Base-by-base conservation (phyloP, 169 alveolate species). In the Eimeria zaria region DNA sequence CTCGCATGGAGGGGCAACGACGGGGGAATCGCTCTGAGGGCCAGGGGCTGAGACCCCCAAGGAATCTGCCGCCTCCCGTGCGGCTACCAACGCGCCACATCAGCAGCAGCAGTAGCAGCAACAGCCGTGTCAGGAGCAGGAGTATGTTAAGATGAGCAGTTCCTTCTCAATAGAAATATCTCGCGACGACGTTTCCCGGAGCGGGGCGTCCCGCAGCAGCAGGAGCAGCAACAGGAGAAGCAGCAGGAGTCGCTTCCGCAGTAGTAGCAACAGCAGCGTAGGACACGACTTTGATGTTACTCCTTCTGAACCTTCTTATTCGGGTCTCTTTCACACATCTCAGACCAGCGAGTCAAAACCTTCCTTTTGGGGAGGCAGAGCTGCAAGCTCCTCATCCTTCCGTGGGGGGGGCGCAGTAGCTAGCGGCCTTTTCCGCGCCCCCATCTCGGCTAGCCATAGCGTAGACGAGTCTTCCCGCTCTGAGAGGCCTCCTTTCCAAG, bases 131-230 rank as follows among this genome's bases (percentile, higher is more conserved):
- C 16, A 41, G 60, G 30, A 30, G 90, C 41, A 48, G 33, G 73
- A 67, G 76, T 22, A 30, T 51, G 48, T 48, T 24, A 84, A 58
- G 55, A 84, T 84, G 91, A 84, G 91, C 76, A 84, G 76, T n/a
- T 84, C 91, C 18, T 84, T 84, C 18, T 84, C 91, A 4, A 84
- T 84, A 9, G 91, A 84, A 46, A 84, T 84, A 55, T 84, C 91
- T 30, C 78, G 53, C 22, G 76, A 84, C 39, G 89, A 46, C 44
- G 60, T 51, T 48, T 71, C 89, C 89, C 89, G 67, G 30, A 80
- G 89, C 27, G 89, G 89, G 89, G 71, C 64, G 27, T 80, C 69
- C 16, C 30, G 85, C 30, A 74, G 60, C 60, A 74, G 85, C 85
- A 39, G 58, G 58, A 18, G 58, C 62, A 74, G 85, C 85, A 74